Base-by-base conservation (phyloP, 345 rosid genomes). In the Hirschfeldia incana region DNA sequence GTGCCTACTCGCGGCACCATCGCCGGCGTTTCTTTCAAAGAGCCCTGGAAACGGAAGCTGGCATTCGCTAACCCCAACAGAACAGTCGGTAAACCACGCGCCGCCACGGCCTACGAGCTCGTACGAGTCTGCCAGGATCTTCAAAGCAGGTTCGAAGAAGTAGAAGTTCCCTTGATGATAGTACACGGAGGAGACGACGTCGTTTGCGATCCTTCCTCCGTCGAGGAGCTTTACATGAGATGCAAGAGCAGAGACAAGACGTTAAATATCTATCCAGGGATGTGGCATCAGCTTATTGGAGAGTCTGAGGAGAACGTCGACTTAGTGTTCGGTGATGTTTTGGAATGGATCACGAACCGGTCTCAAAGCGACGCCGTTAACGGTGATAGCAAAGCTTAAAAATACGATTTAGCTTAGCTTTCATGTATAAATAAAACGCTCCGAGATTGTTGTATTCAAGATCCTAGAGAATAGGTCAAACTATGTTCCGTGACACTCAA, bases 281-380 rank as follows among this genome's bases (percentile, higher is more conserved):
- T 95, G 99, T 86, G 96, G 96, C 99, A 95, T 83, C 99, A 90
- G 88, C 53, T 95, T 70, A 68, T 88, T 1, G 99, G 99, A 0
- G 99, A 95, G 82, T 75, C 94, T 4, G 91, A 87, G 73, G 94
- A 93, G 74, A 46, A 68, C 30, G 94, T 91, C 0, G 90, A 95
- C 67, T 57, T 85, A 68, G 94, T 89, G 34, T 91, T 85, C 61
- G 88, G 92, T n/a, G 96, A 95, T 33, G 68, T 90, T 72, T 58
- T 88, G 65, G 90, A 85, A 63, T 95, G 99, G 99, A 88, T 95
- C 15, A 71, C 49, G 65, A 75, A 61, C 69, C 83, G 94, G 62
- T 91, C 89, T n/a, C 27, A 77, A 9, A 36, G 32, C 17, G 37
- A 53, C 27, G 27, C 80, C 62, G 64, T 46, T 3, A 32, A 17